phyloP scores from a whole-genome alignment of 495 filamentous ascomycete species.

The Bombardia bombarda region DNA sequence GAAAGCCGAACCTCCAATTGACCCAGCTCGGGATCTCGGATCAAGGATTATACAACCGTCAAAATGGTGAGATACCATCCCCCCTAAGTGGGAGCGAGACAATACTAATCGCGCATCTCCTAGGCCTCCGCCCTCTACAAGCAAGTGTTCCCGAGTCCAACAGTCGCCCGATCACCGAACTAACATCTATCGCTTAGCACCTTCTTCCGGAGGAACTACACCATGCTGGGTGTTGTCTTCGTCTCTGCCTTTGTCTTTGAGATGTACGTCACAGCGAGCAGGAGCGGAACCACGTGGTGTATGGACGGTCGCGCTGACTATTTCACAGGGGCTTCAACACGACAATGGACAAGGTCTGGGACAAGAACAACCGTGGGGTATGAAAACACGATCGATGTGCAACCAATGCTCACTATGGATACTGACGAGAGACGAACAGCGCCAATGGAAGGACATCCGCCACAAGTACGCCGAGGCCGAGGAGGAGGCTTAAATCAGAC shows the following conservation, averaged over 20 bases:
- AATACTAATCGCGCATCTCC: conserved; percentile 25
- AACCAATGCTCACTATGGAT: not conserved
- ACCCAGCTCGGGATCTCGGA: conserved; percentile 11
- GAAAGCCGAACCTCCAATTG: conserved; percentile 13
- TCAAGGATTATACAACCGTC: conserved; percentile 3
- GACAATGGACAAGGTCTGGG: conserved; percentile 76
- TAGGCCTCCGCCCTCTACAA: conserved; percentile 56
- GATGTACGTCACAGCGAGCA: conserved; percentile 53
- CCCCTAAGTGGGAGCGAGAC: too few relatives aligned
- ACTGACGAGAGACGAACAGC: conserved; percentile 46
- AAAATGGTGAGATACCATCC: conserved; percentile 30
- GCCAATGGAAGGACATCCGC: conserved; percentile 99
- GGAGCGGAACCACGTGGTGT: not conserved
- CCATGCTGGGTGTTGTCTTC: conserved; percentile 83
- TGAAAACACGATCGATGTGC: conserved; percentile 9
- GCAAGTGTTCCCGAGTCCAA: conserved; percentile 46
- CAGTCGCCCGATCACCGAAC: conserved; percentile 13
- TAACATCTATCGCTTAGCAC: conserved; percentile 46
- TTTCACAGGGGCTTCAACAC: conserved; percentile 64
- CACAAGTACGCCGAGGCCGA: conserved; percentile 63
- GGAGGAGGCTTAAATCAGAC: conserved; percentile 5
- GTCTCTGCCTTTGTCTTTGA: conserved; percentile 82
- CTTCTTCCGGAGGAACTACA: conserved; percentile 75
- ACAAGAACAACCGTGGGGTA: conserved; percentile 83
- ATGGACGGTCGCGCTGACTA: not conserved